Conservation (phyloP, 2,329 filamentous ascomycete genomes). For the Hirsutella minnesotensis region DNA sequence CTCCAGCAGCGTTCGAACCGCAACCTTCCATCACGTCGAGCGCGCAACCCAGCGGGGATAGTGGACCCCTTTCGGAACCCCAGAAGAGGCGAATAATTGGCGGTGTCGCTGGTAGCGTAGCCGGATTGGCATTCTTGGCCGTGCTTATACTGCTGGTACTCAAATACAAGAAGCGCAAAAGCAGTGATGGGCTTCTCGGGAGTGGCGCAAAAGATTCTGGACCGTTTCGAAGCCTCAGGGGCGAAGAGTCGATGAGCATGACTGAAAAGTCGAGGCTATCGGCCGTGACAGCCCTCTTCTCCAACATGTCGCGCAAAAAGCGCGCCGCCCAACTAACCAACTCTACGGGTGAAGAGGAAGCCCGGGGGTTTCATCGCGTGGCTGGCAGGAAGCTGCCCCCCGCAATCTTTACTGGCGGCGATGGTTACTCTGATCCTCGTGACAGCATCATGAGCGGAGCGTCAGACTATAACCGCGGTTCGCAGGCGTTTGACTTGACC, state of each 20-base stretch:
- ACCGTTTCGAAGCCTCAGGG: conserved; percentile 1
- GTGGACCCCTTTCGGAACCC: conserved; percentile 13
- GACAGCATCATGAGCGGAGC: conserved; percentile 33
- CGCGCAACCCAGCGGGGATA: conserved; percentile 8
- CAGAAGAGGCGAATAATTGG: conserved; percentile 35
- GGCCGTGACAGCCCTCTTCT: conserved; percentile 36
- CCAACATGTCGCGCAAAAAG: conserved; percentile 31
- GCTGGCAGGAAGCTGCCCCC: conserved; percentile 54
- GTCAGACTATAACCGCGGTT: conserved; percentile 43
- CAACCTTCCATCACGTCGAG: conserved; percentile 8
- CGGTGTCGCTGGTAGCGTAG: conserved; percentile 44
- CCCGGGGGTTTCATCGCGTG: conserved; percentile 52
- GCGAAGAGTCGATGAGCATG: conserved; percentile 24
- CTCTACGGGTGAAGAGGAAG: conserved; percentile 20
- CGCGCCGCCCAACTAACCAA: conserved; percentile 8
- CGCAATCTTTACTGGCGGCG: conserved; percentile 48
- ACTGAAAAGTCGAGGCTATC: conserved; percentile 27
- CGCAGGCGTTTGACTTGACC: conserved; percentile 30
- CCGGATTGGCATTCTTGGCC: conserved; percentile 44
- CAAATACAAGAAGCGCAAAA: conserved; percentile 41
- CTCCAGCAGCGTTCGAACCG: not conserved
- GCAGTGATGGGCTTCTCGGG: conserved; percentile 29
- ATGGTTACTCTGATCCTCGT: conserved; percentile 45
- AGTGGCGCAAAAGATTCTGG: conserved; percentile 21
- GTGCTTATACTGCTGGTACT: conserved; percentile 41